Base-by-base conservation (phyloP, 1,284 basidiomycete genomes). In the Heliocybe sulcata region DNA sequence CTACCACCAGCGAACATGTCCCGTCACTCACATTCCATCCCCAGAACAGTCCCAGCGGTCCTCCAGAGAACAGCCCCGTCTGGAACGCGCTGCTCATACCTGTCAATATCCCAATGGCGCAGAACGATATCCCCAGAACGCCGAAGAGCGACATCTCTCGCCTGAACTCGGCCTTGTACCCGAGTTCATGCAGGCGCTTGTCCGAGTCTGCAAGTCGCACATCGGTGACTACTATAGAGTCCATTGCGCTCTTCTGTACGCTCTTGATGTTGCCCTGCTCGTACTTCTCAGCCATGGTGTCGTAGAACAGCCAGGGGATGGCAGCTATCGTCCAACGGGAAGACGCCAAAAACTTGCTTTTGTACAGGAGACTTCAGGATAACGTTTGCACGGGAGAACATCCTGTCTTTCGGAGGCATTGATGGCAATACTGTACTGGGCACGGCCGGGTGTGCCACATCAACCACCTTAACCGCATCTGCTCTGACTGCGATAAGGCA, bases 11-110 rank as follows among this genome's bases (percentile, higher is more conserved):
- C 6, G 6, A n/a, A 31, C 12, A 31, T 31, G 12, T 31, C 29
- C 12, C 29, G 33, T 29, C 26, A 68, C 76, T 58, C 59, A 82
- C 81, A 63, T 82, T 82, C 81, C 81, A 83, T n/a, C 79, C 81
- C 80, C 80, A 83, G 61, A 83, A 83, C 57, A 82, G 63, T 1
- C 81, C 79, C 31, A 82, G 63, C 2, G 81, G 81, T 2, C 81
- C 81, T 2, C 81, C 81, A 31, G 78, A 79, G 64, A 82, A 80
- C 31, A 81, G 64, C 0, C 81, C 80, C 0, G 81, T 81, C 61
- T 83, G 81, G 59, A 82, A 81, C 8, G 76, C 75, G 51, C 73
- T 80, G 52, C 77, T 79, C 79, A 81, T 82, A 25, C 81, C 80
- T 3, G 80, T 82, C 16, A 83, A 68, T 59, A 82, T 81, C 1